Percentiles rank a stretch among this genome's conserved stretches.
These are phyloP conservation scores for Flueggea neowawraea DNA, from an alignment of 441 rosid genomes.

Conservation along the genomic window DNA sequence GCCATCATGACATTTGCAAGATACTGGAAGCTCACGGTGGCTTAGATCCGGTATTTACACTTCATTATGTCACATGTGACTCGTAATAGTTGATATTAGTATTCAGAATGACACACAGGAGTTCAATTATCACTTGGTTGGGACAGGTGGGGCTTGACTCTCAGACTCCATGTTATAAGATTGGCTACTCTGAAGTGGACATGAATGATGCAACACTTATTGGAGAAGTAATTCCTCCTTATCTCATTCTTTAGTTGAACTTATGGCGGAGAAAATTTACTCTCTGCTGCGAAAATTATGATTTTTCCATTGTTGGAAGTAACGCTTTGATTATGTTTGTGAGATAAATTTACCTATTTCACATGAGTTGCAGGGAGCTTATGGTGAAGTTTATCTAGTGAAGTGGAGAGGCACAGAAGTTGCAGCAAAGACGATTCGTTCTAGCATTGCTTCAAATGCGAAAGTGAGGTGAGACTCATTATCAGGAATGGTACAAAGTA, in stretches of 20 bases:
- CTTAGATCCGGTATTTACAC: conserved; percentile 46
- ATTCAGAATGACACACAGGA: no score
- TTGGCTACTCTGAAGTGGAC: conserved; percentile 36
- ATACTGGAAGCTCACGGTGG: conserved; percentile 47
- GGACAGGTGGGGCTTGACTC: conserved; percentile 50
- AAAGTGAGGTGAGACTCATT: conserved; percentile 46
- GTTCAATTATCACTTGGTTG: conserved; percentile 12
- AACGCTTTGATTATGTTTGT: no score
- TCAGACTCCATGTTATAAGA: conserved; percentile 43
- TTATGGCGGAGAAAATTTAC: no score
- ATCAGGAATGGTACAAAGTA: neutral
- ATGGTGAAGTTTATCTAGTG: conserved; percentile 59
- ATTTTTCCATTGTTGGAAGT: no score
- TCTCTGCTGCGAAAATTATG: no score
- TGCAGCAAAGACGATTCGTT: conserved; percentile 64
- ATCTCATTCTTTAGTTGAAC: conserved; percentile 6
- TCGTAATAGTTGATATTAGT: neutral
- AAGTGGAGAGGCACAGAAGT: conserved; percentile 70
- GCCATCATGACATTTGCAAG: conserved; percentile 47
- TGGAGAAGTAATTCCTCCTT: conserved; percentile 44
- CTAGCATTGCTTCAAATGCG: conserved; percentile 60
- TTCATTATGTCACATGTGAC: conserved; percentile 1
- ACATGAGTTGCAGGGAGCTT: conserved; percentile 43
- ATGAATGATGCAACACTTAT: conserved; percentile 47
- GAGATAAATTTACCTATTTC: no score